Base-by-base conservation (phyloP, 2,329 filamentous ascomycete species). In the Didymella exigua region DNA sequence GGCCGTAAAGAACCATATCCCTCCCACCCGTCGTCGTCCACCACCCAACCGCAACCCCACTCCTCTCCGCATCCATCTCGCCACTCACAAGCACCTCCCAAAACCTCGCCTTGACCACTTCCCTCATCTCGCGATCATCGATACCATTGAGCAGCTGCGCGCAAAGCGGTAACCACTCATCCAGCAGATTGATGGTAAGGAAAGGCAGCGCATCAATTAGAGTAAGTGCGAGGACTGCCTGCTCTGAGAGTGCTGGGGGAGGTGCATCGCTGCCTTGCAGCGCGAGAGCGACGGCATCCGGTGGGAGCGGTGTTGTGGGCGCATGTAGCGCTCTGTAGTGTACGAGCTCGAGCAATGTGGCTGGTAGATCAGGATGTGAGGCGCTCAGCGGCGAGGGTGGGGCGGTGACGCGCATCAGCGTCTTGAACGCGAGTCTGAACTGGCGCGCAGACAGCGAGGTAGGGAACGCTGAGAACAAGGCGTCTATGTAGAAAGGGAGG, bases 381-480 rank as follows among this genome's bases (percentile, higher is more conserved):
- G 85, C 86, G 29, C 89, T 86, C 34, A 96, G 83, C 1, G 86
- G 83, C 31, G 89, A 91, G 0, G 92, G 93, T 2, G 92, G 91
- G 2, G 89, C 88, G 10, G 91, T 86, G 55, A 96, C 88, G 65
- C 89, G 88, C 73, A 96, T 85, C 40, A 96, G 80, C 1, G 91
- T 93, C 71, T 89, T 90, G 79, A 96, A 93, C 10, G 92, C 93
- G 9, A 96, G 81, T 26, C 92, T 85, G 78, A 97, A 96, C 72
- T 97, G 93, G 14, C 92, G 86, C 0, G 90, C 82, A 0, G 90
- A 93, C 18, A 96, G 85, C 54, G 88, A 89, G 1, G 80, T 72
- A 0, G 93, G 92, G 73, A 96, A 96, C 0, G 91, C 87, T 68
- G 80, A 81, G 68, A 96, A 90, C 0, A 96, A 81, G 13, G 88